phyloP scores from a whole-genome alignment of 2,329 filamentous ascomycete species.

The Pleurostoma richardsiae region DNA sequence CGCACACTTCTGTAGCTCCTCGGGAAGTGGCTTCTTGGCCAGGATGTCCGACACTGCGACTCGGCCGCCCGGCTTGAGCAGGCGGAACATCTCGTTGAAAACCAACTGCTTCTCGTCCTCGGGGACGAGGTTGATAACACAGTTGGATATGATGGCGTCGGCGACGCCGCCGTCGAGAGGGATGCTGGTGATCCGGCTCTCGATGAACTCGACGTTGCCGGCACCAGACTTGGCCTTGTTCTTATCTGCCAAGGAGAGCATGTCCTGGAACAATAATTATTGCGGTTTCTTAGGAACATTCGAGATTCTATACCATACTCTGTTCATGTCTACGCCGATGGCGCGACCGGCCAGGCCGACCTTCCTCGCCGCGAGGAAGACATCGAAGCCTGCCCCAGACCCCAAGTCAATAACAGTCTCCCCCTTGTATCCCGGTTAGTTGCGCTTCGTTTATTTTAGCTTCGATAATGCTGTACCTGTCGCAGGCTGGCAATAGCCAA shows the following conservation, averaged over 20 bases:
- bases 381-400: conserved; percentile 52
- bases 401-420: conserved; percentile 55
- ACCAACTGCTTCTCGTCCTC: conserved; percentile 43
- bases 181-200: conserved; percentile 45
- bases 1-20: conserved; percentile 40
- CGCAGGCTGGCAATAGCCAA: conserved; percentile 39
- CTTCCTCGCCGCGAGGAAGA: conserved; percentile 46
- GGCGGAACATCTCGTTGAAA: conserved; percentile 52
- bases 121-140: conserved; percentile 56
- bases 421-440: conserved; percentile 28
- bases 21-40: conserved; percentile 39
- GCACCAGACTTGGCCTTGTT: conserved; percentile 33
- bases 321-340: conserved; percentile 57
- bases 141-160: conserved; percentile 59
- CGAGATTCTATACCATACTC: conserved; percentile 24
- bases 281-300: too few relatives aligned
- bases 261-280: conserved; percentile 33
- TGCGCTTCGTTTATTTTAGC: too few relatives aligned
- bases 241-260: conserved; percentile 43
- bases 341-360: conserved; percentile 41
- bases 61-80: conserved; percentile 52
- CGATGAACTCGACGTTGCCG: conserved; percentile 44
- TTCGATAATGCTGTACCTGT: conserved; percentile 26
- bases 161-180: conserved; percentile 33
- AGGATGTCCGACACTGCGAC: conserved; percentile 58